Evolutionary conservation across 768 basidiomycete species (phyloP).

Genomic region (Leccinum arenicola): DNA sequence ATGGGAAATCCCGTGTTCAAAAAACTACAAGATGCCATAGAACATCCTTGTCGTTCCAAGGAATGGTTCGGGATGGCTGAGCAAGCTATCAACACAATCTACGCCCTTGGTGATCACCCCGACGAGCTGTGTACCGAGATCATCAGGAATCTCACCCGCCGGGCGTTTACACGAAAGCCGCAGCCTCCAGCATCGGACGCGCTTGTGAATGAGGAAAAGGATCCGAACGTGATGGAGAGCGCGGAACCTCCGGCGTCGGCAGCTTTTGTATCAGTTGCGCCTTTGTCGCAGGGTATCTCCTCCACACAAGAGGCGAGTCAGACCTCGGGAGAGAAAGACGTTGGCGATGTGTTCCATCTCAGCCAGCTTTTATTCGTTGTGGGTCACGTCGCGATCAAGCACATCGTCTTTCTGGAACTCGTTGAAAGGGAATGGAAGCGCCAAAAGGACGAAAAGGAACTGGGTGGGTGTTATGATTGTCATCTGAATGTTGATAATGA

Average conservation of each 20-base stretch:
- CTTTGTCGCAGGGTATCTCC: constrained; percentile 19
- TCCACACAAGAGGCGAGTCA: constrained; percentile 7
- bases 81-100: constrained; percentile 95
- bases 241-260: constrained; percentile 31
- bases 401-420: constrained; percentile 93
- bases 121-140: constrained; percentile 78
- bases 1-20: constrained; percentile 88
- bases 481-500: neutral
- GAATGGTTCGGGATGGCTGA: constrained; percentile 99
- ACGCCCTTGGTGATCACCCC: constrained; percentile 91
- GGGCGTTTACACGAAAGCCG: constrained; percentile 55
- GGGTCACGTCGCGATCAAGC: constrained; percentile 96
- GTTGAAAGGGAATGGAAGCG: constrained; percentile 96
- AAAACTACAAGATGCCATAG: constrained; percentile 77
- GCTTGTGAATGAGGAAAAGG: constrained; percentile 27
- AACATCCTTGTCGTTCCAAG: constrained; percentile 74
- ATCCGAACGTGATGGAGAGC: constrained; percentile 49
- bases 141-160: constrained; percentile 75
- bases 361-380: constrained; percentile 94
- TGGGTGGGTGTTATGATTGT: constrained; percentile 47
- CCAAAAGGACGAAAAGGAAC: constrained; percentile 85
- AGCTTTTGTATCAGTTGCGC: constrained; percentile 17
- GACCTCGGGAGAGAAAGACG: constrained; percentile 41
- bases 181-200: constrained; percentile 2
- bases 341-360: constrained; percentile 82